Evolutionary conservation across 1,284 basidiomycete genomes (phyloP), one percentile per base, ranked within the genome.

Genomic region (Rhodotorula sp.): DNA sequence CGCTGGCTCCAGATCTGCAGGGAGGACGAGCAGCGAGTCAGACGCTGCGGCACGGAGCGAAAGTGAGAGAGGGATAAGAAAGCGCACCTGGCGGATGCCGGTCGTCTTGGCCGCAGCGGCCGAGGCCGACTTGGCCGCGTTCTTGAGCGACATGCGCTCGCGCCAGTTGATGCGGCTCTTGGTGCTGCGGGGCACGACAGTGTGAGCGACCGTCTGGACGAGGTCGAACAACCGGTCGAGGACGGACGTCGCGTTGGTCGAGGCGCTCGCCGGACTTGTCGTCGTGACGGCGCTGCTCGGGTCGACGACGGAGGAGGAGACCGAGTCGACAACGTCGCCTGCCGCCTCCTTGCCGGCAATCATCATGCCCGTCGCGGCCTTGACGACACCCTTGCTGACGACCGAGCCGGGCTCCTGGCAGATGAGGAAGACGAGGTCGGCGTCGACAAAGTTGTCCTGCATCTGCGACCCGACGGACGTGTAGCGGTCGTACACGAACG

Each of bases 401-500:
- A 70, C 44, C 8, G 64, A 23, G 41, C 63, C 64, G 7, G 70
- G 70, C 50, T 70, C 60, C 23, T 70, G 63, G 68, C 70, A 73
- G 61, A 74, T 73, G 61, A 66, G 67, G 53, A 73, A 71, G 9
- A 73, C 64, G 56, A 70, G 68, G 12, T 68, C 67, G 7, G 59
- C 57, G 52, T 71, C 59, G 44, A 61, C 57, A n/a, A 70, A 70
- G 57, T 64, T 65, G 63, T 50, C 44, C 60, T 69, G 68, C 19
- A 72, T 54, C n/a, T 53, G 16, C 13, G 64, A 59, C 49, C 74
- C 75, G 8, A 65, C 48, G 14, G 73, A 74, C 7, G 77, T 78
- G 64, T 67, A 74, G 23, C 70, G 72, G 67, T 77, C 75, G 68
- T 68, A 72, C 23, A 77, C 71, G 63, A 77, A 50, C 7, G 77